A percentile compares a stretch with the other conserved stretches of the same genome.
Conservation (phyloP, 208 protist species). For the Strigomonas galati region DNA sequence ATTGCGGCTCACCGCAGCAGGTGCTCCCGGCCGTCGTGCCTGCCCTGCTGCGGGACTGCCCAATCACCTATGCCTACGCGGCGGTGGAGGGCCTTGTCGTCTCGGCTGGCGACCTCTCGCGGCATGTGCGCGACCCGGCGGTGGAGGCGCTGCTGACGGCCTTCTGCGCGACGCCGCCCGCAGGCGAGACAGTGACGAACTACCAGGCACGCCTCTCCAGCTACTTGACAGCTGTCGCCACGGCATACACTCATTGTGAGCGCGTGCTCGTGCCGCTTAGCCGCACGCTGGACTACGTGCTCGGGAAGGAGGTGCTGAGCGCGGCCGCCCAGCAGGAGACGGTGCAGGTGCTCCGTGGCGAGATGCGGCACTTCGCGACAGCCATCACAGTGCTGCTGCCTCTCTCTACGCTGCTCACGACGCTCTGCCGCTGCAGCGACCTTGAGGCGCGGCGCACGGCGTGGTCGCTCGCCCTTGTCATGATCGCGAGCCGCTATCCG, state of each 20-base stretch:
- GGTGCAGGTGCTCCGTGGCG: constrained; percentile 56
- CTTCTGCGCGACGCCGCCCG: constrained; percentile 19
- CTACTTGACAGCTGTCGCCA: constrained; percentile 54
- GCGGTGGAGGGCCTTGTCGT: constrained; percentile 82
- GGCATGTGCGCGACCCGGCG: constrained; percentile 71
- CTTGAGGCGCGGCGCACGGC: constrained; percentile 41
- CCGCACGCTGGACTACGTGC: constrained; percentile 48
- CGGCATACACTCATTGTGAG: constrained; percentile 51
- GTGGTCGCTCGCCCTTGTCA: constrained; percentile 70
- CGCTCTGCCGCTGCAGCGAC: constrained; percentile 57
- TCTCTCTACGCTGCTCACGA: constrained; percentile 62
- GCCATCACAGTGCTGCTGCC: constrained; percentile 74
- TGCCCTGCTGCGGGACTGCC: constrained; percentile 41
- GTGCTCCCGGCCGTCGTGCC: constrained; percentile 45
- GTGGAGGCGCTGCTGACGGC: constrained; percentile 50
- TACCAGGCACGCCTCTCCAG: constrained; percentile 32
- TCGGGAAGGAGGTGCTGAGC: constrained; percentile 55
- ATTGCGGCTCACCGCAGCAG: constrained; percentile 35
- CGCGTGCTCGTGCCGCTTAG: constrained; percentile 81
- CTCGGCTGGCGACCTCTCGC: constrained; percentile 80
- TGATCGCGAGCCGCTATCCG: constrained; percentile 89
- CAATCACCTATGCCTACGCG: constrained; percentile 34
- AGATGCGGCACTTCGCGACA: constrained; percentile 71
- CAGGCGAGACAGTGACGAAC: constrained; percentile 4
- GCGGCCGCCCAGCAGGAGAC: constrained; percentile 36